Evolutionary conservation across 2,329 filamentous ascomycete genomes (phyloP), one percentile per base, ranked within the genome.

Genomic region (Monosporascus ibericus): DNA sequence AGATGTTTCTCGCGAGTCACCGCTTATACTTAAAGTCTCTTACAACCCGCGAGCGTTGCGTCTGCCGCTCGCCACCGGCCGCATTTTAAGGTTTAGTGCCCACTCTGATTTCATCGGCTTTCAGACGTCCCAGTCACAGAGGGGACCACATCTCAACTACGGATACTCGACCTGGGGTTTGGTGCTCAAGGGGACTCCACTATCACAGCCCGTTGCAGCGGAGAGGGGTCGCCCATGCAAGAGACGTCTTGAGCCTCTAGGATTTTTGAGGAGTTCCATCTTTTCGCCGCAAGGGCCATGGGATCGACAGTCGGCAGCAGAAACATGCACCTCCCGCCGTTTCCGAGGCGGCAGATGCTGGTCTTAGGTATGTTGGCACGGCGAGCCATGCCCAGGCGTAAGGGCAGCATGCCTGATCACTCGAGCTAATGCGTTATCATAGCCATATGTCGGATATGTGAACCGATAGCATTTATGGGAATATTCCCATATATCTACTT

Each of bases 391-490:
- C 18, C 8, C 39, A 48, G 37, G 46, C 14, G 37, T 47, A 36
- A 39, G 48, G 24, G 36, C 50, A 50, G 47, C 47, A 47, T 47
- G 47, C 40, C 17, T 48, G 51, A 46, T 44, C 50, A 15, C 42
- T 40, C 51, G 27, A 46, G 37, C 47, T 48, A 40, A 55, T 38
- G 25, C 18, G 40, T 9, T 48, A 49, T 50, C 59, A 42, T 58
- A 95, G 92, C 91, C 46, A 79, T 96, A 65, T 96, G 92, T 73
- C 87, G 94, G 66, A 92, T 99, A 75, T 96, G 91, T 77, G 94
- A 99, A 70, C 94, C 94, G 49, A 97, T 99, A 70, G 94, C 94
- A 6, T 97, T 99, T 78, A 97, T 96, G 90, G 96, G 92, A 50
- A 96, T 97, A 62, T 97, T 99, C 68, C 94, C 94, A 1, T 99